Conservation (phyloP, 2,329 filamentous ascomycete genomes). For the Ceratocystis albifundus region DNA sequence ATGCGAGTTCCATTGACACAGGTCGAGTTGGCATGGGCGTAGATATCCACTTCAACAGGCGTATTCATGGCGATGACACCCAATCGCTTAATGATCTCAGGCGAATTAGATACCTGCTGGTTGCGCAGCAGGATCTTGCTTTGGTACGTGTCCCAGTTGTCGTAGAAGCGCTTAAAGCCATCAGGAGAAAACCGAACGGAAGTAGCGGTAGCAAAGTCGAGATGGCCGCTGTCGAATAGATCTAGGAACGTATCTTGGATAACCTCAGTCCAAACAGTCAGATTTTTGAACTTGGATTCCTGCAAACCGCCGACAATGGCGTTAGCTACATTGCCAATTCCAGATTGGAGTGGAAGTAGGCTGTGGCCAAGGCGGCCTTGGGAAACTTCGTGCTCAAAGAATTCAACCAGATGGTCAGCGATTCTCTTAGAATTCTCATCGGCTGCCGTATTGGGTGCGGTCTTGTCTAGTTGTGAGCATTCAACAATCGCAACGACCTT, state of each 20-base stretch:
- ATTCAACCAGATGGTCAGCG: constrained; percentile 68
- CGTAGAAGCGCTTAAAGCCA: constrained; percentile 84
- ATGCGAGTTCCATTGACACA: constrained; percentile 82
- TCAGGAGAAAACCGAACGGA: constrained; percentile 85
- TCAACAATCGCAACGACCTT: constrained; percentile 77
- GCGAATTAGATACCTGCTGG: constrained; percentile 81
- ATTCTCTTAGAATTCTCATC: constrained; percentile 64
- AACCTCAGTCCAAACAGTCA: constrained; percentile 89
- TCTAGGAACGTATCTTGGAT: constrained; percentile 88
- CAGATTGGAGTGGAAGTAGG: constrained; percentile 71
- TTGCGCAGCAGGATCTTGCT: constrained; percentile 74
- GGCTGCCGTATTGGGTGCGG: constrained; percentile 61
- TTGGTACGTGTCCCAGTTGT: constrained; percentile 68
- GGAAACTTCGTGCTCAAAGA: constrained; percentile 70
- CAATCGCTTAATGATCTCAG: constrained; percentile 77
- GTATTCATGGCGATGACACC: constrained; percentile 94
- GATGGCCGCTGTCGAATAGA: constrained; percentile 75
- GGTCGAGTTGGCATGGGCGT: constrained; percentile 84
- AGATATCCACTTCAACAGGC: constrained; percentile 86
- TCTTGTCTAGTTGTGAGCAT: constrained; percentile 67
- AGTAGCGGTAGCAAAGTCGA: constrained; percentile 83
- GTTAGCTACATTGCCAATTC: constrained; percentile 89
- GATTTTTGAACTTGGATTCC: constrained; percentile 70
- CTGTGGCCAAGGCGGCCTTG: constrained; percentile 65
- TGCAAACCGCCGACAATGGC: constrained; percentile 76